Conservation (phyloP, 352 stramenopile species). For the Aphanomyces invadans region DNA sequence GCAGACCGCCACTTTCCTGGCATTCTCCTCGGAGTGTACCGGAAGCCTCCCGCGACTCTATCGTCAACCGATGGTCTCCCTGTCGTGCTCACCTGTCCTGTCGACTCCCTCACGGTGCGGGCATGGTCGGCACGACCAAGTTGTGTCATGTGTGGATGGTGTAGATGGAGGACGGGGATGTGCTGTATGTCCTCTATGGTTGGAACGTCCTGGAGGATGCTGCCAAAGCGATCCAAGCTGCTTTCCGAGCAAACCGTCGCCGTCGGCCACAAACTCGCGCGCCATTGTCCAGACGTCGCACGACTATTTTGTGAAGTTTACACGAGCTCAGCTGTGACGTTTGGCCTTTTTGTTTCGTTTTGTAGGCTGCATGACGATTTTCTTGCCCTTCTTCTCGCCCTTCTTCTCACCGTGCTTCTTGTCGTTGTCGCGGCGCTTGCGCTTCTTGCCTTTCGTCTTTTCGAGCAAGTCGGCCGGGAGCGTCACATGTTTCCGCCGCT, state of each 20-base stretch:
- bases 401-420: constrained; percentile 28
- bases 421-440: constrained; percentile 31
- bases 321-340: neutral
- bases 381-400: constrained; percentile 6
- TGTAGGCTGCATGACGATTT: constrained; percentile 22
- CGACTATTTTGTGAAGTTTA: neutral
- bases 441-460: constrained; percentile 46
- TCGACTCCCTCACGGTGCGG: constrained; percentile 32
- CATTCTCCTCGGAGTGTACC: constrained; percentile 67
- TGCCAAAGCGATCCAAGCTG: constrained; percentile 43
- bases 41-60: constrained; percentile 32
- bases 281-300: neutral
- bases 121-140: neutral
- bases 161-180: constrained; percentile 45
- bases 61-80: constrained; percentile 43
- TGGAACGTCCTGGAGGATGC: constrained; percentile 64
- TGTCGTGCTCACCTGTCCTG: constrained; percentile 68
- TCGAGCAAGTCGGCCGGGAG: constrained; percentile 57
- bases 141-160: neutral
- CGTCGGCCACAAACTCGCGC: neutral
- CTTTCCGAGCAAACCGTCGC: constrained; percentile 24
- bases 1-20: constrained; percentile 49
- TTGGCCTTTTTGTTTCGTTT: constrained; percentile 29
- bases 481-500: constrained; percentile 28
- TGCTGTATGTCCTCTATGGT: constrained; percentile 65